Evolutionary conservation across 2,329 filamentous ascomycete species (phyloP), one percentile per base, ranked within the genome.

Genomic region (Colletotrichum sp.): DNA sequence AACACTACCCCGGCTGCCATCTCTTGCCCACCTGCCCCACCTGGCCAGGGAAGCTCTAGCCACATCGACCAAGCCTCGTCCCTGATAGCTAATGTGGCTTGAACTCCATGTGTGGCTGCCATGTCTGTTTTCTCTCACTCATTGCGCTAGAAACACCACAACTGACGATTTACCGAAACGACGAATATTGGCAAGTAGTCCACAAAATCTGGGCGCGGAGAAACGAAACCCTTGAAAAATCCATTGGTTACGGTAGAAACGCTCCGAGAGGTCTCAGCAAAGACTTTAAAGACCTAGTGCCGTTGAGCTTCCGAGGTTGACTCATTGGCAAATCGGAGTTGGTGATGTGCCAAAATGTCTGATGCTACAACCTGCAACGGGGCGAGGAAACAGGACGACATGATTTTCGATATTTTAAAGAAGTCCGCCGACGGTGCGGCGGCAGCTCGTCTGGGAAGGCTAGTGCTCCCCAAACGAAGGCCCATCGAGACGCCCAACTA

Each of bases 401-500:
- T 85, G 83, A 83, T 82, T 76, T 91, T 92, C 77, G 85, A 88
- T 73, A 80, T 91, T n/a, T 77, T 91, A 32, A 87, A 84, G 74
- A 80, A 84, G n/a, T 82, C 84, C 16, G 77, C 83, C 4, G 80
- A 81, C 26, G 84, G 87, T 72, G 86, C 83, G 26, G 81, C 84
- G 32, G 87, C 86, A 26, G 91, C 94, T 44, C 91, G 96, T 68
- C 85, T 96, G 10, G 96, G 95, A 6, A 89, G 88, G 68, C 85
- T 99, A 28, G 85, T 88, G 6, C 83, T 97, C 8, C 88, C 84
- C 80, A 92, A 85, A 57, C 90, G 94, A 75, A 91, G 89, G 77
- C 85, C 89, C n/a, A 89, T 98, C 78, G 87, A 94, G 24, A 99
- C 97, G 34, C 97, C 97, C 59, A 94, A 94, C 82, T 98, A 94